phyloP scores from a whole-genome alignment of 2,329 filamentous ascomycete genomes.

The Penicillium brasilianum region DNA sequence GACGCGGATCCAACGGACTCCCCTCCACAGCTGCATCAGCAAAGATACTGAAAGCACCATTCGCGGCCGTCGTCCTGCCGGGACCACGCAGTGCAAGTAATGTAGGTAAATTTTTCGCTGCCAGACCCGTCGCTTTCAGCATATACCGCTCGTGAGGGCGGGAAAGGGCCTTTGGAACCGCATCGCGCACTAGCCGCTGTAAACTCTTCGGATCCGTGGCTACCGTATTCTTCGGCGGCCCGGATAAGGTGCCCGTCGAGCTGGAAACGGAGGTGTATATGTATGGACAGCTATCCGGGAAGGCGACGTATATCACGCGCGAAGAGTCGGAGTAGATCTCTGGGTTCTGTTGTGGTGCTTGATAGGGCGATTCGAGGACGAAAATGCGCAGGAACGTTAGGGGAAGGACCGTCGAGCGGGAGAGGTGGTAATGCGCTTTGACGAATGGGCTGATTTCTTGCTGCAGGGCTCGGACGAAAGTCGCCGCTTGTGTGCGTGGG shows the following conservation, averaged over 20 bases:
- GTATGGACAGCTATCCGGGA: constrained; percentile 78
- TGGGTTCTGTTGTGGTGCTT: constrained; percentile 52
- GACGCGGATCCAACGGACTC: constrained; percentile 56
- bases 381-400: constrained; percentile 78
- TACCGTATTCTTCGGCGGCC: constrained; percentile 28
- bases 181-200: constrained; percentile 73
- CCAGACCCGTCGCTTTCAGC: constrained; percentile 69
- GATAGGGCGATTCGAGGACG: constrained; percentile 80
- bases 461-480: constrained; percentile 78
- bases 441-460: constrained; percentile 75
- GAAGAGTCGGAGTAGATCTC: constrained; percentile 62
- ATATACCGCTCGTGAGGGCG: constrained; percentile 73
- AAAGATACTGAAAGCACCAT: constrained; percentile 81
- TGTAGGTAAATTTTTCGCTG: constrained; percentile 72
- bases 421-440: constrained; percentile 82
- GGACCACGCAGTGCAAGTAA: constrained; percentile 72
- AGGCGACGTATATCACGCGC: constrained; percentile 77
- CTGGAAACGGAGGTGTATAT: constrained; percentile 67
- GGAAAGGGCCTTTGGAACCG: constrained; percentile 81
- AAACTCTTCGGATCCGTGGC: constrained; percentile 65
- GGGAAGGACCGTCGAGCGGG: constrained; percentile 67
- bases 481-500: constrained; percentile 78
- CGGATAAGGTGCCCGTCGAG: constrained; percentile 46
- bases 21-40: constrained; percentile 64
- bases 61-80: constrained; percentile 71